phyloP scores from a whole-genome alignment of 495 filamentous ascomycete species.

The Podospora didyma region DNA sequence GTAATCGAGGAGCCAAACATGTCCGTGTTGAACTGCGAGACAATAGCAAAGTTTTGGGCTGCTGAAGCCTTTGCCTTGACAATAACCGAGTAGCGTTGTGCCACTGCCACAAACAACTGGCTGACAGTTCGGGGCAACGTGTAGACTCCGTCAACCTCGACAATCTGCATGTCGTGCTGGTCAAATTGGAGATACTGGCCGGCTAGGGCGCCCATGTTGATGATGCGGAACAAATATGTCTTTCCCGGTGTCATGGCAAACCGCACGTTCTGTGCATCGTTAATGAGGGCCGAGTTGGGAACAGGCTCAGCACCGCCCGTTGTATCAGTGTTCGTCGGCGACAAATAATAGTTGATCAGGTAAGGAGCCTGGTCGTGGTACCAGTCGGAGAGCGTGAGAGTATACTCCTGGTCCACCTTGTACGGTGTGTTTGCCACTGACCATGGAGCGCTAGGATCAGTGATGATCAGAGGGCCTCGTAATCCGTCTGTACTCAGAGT shows the following conservation, averaged over 20 bases:
- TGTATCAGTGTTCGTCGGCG: conserved; percentile 37
- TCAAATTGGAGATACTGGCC: conserved; percentile 53
- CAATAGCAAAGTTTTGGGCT: conserved; percentile 25
- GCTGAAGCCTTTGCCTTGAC: conserved; percentile 31
- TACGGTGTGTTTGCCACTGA: conserved; percentile 25
- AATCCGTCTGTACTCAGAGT: conserved; percentile 42
- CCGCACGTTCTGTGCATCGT: conserved; percentile 48
- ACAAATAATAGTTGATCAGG: conserved; percentile 44
- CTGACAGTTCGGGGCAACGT: conserved; percentile 14
- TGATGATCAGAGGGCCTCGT: conserved; percentile 50
- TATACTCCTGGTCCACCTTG: conserved; percentile 54
- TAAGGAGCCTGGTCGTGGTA: conserved; percentile 34
- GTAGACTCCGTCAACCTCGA: conserved; percentile 48
- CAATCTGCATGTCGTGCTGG: conserved; percentile 36
- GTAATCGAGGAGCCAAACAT: conserved; percentile 12
- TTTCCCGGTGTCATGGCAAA: conserved; percentile 36
- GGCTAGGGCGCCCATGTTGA: conserved; percentile 59
- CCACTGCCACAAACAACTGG: conserved; percentile 39
- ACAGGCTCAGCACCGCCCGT: conserved; percentile 45
- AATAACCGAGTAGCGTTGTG: conserved; percentile 56
- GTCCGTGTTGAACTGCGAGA: conserved; percentile 27
- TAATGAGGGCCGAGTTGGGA: conserved; percentile 54
- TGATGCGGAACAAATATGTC: conserved; percentile 63
- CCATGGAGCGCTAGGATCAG: conserved; percentile 41
- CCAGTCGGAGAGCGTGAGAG: conserved; percentile 47